Conservation (phyloP, 306 rosid genomes). For the Macrotyloma uniflorum region DNA sequence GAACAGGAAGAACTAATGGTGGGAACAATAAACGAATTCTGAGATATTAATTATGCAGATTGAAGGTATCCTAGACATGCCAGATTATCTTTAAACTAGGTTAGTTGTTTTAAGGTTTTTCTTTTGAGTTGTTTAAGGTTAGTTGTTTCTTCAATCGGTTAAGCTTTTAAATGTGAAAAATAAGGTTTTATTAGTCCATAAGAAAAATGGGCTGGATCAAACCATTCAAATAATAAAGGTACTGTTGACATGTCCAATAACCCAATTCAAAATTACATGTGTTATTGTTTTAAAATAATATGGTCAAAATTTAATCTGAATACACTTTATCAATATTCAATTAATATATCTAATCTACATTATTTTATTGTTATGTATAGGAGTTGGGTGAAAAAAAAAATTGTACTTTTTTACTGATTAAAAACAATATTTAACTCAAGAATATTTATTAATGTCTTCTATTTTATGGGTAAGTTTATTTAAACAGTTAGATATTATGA, state of each 20-base stretch:
- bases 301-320: too few species aligned
- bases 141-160: neutral
- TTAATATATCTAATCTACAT: too few species aligned
- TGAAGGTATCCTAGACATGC: neutral
- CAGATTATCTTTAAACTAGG: neutral
- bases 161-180: neutral
- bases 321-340: too few species aligned
- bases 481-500: too few species aligned
- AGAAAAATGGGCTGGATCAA: slow-evolving; percentile 13
- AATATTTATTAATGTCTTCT: too few species aligned
- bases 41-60: neutral
- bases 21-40: neutral
- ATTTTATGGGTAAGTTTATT: too few species aligned
- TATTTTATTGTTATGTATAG: too few species aligned
- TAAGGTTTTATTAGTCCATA: neutral
- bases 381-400: too few species aligned
- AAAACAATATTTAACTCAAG: too few species aligned
- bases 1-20: neutral
- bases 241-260: neutral
- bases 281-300: too few species aligned
- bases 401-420: too few species aligned
- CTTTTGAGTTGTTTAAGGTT: neutral
- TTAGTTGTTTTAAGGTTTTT: neutral
- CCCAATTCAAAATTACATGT: too few species aligned
- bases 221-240: neutral